A percentile compares a stretch with the other conserved stretches of the same genome.
Conservation (phyloP, 345 rosid species). For the Aquilaria malaccensis region DNA sequence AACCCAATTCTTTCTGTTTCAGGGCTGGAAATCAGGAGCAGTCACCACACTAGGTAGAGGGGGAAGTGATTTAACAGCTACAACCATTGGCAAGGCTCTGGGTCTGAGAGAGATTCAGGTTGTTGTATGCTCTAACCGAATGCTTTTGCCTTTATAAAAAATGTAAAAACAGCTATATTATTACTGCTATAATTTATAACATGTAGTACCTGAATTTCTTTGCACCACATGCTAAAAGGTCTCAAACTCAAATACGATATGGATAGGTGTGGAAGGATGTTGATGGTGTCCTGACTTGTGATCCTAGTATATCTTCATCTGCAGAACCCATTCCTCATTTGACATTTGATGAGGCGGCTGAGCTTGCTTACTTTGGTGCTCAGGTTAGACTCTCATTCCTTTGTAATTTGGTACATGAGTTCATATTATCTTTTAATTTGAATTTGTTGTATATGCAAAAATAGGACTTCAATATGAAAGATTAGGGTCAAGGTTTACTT, state of each 20-base stretch:
- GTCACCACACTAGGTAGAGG: slow-evolving; percentile 90
- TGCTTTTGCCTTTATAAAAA: not conserved
- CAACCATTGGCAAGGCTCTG: slow-evolving; percentile 89
- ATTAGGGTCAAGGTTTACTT: too few species aligned
- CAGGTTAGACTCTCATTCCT: slow-evolving; percentile 39
- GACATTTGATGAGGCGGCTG: slow-evolving; percentile 96
- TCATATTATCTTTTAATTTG: too few species aligned
- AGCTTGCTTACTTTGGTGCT: slow-evolving; percentile 97
- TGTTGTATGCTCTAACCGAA: slow-evolving; percentile 1
- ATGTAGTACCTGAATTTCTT: not conserved
- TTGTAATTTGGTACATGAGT: not conserved
- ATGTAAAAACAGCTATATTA: not conserved
- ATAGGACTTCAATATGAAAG: too few species aligned
- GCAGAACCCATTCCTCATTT: slow-evolving; percentile 81
- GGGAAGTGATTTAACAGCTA: slow-evolving; percentile 94
- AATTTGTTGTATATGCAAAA: too few species aligned
- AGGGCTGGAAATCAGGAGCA: slow-evolving; percentile 93
- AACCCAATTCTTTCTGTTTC: slow-evolving; percentile 9
- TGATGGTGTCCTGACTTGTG: slow-evolving; percentile 94
- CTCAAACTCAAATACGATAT: not conserved
- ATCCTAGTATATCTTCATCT: slow-evolving; percentile 60
- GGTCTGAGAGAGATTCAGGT: slow-evolving; percentile 94
- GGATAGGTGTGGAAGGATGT: slow-evolving; percentile 96
- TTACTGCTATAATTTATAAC: not conserved
- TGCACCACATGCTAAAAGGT: not conserved